phyloP scores from a whole-genome alignment of 257 asterid species.

The Prunella vulgaris region DNA sequence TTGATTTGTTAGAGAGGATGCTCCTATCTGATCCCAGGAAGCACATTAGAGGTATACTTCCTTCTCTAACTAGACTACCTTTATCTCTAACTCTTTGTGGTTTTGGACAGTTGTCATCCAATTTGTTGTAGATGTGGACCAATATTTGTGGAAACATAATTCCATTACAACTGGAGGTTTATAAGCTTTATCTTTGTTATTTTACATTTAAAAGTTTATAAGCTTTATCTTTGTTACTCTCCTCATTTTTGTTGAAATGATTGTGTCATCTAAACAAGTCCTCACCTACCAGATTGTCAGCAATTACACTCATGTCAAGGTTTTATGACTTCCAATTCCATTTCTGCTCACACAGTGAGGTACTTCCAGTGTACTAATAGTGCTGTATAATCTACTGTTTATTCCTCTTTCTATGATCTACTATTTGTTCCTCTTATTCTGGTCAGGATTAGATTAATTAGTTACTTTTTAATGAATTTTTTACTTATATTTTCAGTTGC shows the following conservation, averaged over 20 bases:
- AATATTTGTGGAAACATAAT: background rate
- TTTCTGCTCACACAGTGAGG: no score
- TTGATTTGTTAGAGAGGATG: conserved; percentile 54
- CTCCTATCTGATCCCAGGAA: conserved; percentile 52
- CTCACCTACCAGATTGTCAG: no score
- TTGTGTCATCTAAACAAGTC: background rate
- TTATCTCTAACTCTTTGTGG: conserved; percentile 3
- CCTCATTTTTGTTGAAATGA: background rate
- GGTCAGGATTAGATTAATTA: no score
- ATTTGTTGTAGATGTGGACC: background rate
- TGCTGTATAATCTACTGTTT: no score
- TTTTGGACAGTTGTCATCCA: background rate
- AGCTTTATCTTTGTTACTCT: no score
- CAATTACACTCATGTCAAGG: no score
- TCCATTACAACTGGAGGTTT: background rate
- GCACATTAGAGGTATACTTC: conserved; percentile 45
- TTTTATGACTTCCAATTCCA: no score
- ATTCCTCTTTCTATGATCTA: no score
- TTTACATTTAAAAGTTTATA: background rate
- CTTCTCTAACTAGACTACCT: background rate
- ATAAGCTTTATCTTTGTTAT: background rate
- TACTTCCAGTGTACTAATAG: no score
- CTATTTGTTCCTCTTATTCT: no score
- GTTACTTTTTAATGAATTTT: no score
- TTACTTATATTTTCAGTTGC: no score